phyloP scores from a whole-genome alignment of 257 asterid genomes.

The Nyctanthes arbortristis region DNA sequence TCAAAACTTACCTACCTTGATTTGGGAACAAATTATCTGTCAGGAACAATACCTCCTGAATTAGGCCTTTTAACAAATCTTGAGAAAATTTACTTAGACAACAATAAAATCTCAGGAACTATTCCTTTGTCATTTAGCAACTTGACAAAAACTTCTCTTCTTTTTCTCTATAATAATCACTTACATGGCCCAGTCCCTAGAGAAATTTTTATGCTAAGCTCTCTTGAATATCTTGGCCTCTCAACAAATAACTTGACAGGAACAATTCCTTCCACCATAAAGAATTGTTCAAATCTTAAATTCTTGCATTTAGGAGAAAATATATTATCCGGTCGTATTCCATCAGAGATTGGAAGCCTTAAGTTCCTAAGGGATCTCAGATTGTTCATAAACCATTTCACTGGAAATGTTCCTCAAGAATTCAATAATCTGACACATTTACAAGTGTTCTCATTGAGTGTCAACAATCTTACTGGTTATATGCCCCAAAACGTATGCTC shows the following conservation, averaged over 20 bases:
- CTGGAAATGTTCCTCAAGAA: constrained; percentile 24
- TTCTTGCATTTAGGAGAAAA: neutral
- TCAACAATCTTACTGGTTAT: constrained; percentile 17
- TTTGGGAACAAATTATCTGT: constrained; percentile 12
- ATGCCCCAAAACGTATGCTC: constrained; percentile 22
- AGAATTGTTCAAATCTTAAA: neutral
- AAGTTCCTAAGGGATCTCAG: constrained; percentile 1
- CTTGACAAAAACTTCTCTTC: neutral
- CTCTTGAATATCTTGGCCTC: neutral
- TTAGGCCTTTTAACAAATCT: constrained; percentile 15
- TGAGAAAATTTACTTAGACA: neutral
- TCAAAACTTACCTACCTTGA: constrained; percentile 11
- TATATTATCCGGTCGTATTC: constrained; percentile 5
- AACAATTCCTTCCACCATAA: neutral
- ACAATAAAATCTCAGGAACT: constrained; percentile 22
- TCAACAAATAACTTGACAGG: neutral
- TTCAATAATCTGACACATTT: constrained; percentile 23
- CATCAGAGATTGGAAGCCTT: constrained; percentile 21
- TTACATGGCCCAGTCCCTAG: constrained; percentile 18
- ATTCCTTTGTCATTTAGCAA: constrained; percentile 22
- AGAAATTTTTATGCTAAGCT: constrained; percentile 15
- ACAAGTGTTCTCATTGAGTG: neutral
- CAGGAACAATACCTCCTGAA: constrained; percentile 23
- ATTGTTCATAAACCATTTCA: constrained; percentile 20
- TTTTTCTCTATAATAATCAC: neutral